phyloP scores from a whole-genome alignment of 331 rosid species.

The Telfairia occidentalis region DNA sequence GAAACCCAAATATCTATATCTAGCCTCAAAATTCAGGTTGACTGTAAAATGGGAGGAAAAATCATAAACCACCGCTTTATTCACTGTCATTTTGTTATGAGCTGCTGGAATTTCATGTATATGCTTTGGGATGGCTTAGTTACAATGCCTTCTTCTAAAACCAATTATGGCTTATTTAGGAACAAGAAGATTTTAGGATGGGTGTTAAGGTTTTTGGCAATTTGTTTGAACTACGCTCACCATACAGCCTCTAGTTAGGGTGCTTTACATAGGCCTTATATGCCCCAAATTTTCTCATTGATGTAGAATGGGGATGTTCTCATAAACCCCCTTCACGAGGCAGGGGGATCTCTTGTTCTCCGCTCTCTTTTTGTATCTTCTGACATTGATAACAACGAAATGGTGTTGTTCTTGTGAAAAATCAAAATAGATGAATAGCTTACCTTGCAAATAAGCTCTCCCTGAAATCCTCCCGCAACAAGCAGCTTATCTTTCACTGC shows the following conservation, averaged over 20 bases:
- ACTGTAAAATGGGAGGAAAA: neutral
- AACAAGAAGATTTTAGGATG: neutral
- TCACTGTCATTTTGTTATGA: neutral
- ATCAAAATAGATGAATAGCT: neutral
- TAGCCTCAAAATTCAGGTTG: too few species aligned
- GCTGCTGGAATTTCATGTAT: neutral
- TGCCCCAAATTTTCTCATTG: neutral
- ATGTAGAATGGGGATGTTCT: neutral
- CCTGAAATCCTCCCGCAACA: slow-evolving; percentile 88
- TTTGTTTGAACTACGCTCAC: neutral
- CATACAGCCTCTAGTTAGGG: neutral
- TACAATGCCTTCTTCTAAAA: neutral
- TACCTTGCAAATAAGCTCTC: slow-evolving; percentile 97
- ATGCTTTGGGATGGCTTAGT: neutral
- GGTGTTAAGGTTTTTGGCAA: neutral
- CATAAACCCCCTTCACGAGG: neutral
- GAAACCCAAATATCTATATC: too few species aligned
- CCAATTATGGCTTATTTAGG: neutral
- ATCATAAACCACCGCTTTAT: neutral
- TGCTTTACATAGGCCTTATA: neutral
- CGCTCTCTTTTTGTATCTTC: neutral
- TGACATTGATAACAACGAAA: neutral
- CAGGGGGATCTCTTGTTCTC: neutral
- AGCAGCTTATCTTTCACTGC: slow-evolving; percentile 67
- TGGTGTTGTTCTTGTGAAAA: neutral